Base-by-base conservation (phyloP, 2,329 filamentous ascomycete genomes). In the Bimuria novae-zelandiae region DNA sequence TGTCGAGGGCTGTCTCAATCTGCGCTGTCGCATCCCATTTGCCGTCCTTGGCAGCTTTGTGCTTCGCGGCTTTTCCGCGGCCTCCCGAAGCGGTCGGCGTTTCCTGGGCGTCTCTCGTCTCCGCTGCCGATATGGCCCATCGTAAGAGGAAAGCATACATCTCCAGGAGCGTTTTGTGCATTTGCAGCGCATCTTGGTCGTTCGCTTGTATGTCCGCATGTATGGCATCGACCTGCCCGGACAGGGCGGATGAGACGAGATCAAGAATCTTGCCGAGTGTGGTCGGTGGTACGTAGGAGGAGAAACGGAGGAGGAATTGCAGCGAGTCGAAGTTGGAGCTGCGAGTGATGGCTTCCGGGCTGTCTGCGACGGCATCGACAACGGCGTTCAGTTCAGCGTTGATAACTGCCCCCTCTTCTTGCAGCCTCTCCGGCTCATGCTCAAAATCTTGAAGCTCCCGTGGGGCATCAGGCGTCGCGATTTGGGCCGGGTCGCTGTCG, bases 71-170 rank as follows among this genome's bases (percentile, higher is more conserved):
- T 69, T 89, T 92, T 49, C 87, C 84, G 67, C 90, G 82, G 37
- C 87, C 87, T 66, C 90, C 82, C 7, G 87, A 79, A 1, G 88
- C 86, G 1, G 27, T 32, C 0, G 91, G 86, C 75, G 95, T 97
- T 75, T 97, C 94, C 40, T 92, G 89, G 1, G 92, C 89, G 75
- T 96, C 89, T 75, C 96, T 96, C 33, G 89, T 88, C 75, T 99
- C 94, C 43, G 97, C 90, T n/a, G 89, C 91, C 6, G 92, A 89
- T 59, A 97, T 89, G 6, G 91, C 90, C 95, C 94, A 99, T 74
- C 97, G 92, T 43, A 99, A 78, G 10, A 99, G 80, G 69, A 96
- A 99, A 29, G 88, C 93, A 71, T 95, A 97, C 68, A 96, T 89
- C 72, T 99, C 94, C 60, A 99, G 83, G 1, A 97, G 81, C 61